phyloP scores from a whole-genome alignment of 2,329 filamentous ascomycete species.

The Setomelanomma holmii region DNA sequence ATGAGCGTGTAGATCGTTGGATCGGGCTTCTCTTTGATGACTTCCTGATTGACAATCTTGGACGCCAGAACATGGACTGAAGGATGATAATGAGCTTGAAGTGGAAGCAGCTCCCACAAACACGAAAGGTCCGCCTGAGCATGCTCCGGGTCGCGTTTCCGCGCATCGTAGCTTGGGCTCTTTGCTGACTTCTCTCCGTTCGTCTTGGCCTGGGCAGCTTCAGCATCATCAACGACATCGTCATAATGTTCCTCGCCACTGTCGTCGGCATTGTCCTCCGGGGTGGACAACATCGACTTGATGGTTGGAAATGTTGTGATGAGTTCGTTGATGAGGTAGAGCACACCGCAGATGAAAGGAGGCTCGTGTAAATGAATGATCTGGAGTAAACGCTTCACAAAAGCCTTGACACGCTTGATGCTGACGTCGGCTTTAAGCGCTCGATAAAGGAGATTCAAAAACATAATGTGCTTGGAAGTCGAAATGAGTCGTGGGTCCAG shows the following conservation, averaged over 20 bases:
- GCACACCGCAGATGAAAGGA: slow-evolving; percentile 88
- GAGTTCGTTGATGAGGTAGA: slow-evolving; percentile 86
- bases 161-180: slow-evolving; percentile 72
- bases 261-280: slow-evolving; percentile 79
- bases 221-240: slow-evolving; percentile 63
- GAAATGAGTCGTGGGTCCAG: slow-evolving; percentile 85
- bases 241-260: slow-evolving; percentile 76
- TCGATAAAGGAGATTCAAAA: slow-evolving; percentile 89
- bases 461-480: slow-evolving; percentile 94
- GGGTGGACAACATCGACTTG: slow-evolving; percentile 69
- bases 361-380: slow-evolving; percentile 88
- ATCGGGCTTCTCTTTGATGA: slow-evolving; percentile 86
- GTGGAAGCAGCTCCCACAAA: slow-evolving; percentile 89
- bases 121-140: slow-evolving; percentile 92
- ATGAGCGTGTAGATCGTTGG: slow-evolving; percentile 88
- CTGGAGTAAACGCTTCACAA: slow-evolving; percentile 91
- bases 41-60: slow-evolving; percentile 71
- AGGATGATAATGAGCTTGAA: slow-evolving; percentile 86
- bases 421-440: slow-evolving; percentile 90
- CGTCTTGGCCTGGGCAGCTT: slow-evolving; percentile 37
- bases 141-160: slow-evolving; percentile 89
- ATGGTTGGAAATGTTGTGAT: slow-evolving; percentile 81
- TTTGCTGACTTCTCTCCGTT: slow-evolving; percentile 22
- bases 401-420: slow-evolving; percentile 90
- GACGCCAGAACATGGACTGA: slow-evolving; percentile 86